A percentile compares a stretch with the other conserved stretches of the same genome.
Evolutionary conservation across 805 yeast genomes (phyloP).

Genomic region (Starmerella potacharoeniae): DNA sequence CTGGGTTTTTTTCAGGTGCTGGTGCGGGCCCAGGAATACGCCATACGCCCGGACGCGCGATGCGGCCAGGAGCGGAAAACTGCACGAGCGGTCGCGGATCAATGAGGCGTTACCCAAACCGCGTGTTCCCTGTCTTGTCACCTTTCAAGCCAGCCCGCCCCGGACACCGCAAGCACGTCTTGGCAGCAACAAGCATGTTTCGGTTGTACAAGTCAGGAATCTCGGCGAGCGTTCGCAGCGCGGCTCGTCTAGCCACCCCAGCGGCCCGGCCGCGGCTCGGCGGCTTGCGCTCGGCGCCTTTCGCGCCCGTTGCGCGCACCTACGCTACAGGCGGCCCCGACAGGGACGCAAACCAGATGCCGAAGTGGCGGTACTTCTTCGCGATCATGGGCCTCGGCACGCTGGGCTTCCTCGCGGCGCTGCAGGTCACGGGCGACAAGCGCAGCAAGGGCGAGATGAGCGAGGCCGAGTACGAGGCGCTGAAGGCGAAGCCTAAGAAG

Average conservation of each 20-base stretch:
- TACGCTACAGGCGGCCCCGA: not conserved
- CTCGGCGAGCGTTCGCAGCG: not conserved
- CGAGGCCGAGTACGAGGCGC: constrained; percentile 29
- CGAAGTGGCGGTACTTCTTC: constrained; percentile 28
- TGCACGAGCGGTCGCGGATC: not conserved
- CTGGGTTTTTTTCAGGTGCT: not conserved
- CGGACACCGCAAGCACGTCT: not conserved
- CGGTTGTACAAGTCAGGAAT: not conserved
- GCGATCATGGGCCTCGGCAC: constrained; percentile 27
- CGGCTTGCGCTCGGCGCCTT: not conserved
- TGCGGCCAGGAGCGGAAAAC: not conserved
- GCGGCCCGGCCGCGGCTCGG: not conserved
- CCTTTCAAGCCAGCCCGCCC: not conserved
- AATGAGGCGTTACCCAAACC: constrained; percentile 1
- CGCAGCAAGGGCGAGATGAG: constrained; percentile 25
- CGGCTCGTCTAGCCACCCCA: not conserved
- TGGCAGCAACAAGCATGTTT: not conserved
- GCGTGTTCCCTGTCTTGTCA: not conserved
- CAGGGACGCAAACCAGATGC: constrained; percentile 18
- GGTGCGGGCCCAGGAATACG: not conserved
- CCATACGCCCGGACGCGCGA: not conserved
- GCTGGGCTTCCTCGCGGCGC: constrained; percentile 27
- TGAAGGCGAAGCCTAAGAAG: constrained; percentile 27
- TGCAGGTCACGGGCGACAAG: constrained; percentile 20
- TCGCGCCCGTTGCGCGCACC: not conserved